Conservation (phyloP, 1,139 yeast genomes). For the Pichia sp. region DNA sequence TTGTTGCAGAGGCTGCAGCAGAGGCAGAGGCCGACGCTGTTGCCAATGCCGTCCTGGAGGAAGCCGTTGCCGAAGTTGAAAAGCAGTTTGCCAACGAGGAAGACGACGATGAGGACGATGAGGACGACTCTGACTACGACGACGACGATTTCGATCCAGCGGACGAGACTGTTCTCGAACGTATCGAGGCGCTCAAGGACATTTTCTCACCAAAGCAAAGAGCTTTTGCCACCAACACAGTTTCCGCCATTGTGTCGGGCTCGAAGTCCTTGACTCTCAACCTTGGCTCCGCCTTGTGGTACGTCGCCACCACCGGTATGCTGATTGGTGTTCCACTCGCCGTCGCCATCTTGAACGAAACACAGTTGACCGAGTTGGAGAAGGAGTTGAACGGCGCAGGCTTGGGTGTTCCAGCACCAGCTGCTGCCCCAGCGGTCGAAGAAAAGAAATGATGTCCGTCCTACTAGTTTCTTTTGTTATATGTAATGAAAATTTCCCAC, state of each 20-base stretch:
- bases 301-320: constrained; percentile 75
- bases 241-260: constrained; percentile 22
- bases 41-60: constrained; percentile 15
- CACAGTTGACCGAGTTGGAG: constrained; percentile 88
- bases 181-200: constrained; percentile 87
- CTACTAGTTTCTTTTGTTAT: background rate
- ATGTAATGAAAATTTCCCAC: constrained; percentile 4
- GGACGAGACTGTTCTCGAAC: constrained; percentile 79
- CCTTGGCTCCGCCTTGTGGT: constrained; percentile 80
- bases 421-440: constrained; percentile 29
- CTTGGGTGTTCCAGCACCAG: constrained; percentile 72
- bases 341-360: constrained; percentile 84
- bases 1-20: constrained; percentile 8
- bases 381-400: constrained; percentile 85
- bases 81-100: constrained; percentile 10
- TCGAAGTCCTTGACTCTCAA: constrained; percentile 45
- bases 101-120: constrained; percentile 27
- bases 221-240: constrained; percentile 33
- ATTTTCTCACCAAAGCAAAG: constrained; percentile 88
- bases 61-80: constrained; percentile 16
- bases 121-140: constrained; percentile 32
- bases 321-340: constrained; percentile 91
- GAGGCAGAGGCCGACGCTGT: constrained; percentile 9
- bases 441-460: constrained; percentile 12
- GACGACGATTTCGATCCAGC: constrained; percentile 71